Conservation (phyloP, 2,329 filamentous ascomycete species). For the Pseudocercospora cruenta region DNA sequence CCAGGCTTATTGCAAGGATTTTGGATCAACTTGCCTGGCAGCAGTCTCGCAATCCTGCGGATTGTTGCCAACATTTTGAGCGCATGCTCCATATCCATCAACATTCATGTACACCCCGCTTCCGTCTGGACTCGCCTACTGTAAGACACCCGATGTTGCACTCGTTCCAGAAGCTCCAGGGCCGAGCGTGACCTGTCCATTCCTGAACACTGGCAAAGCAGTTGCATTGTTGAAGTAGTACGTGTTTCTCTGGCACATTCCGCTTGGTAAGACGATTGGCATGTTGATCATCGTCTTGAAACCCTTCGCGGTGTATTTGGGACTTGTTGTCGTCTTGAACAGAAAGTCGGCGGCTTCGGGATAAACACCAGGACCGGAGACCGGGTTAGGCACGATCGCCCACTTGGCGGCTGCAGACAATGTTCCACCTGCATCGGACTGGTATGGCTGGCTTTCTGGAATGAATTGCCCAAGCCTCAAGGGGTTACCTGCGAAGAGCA, state of each 20-base stretch:
- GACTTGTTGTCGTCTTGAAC: constrained; percentile 16
- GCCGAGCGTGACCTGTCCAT: constrained; percentile 31
- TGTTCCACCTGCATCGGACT: constrained; percentile 17
- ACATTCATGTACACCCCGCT: constrained; percentile 26
- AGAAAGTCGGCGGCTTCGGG: constrained; percentile 28
- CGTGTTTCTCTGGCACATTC: constrained; percentile 30
- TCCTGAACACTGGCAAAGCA: constrained; percentile 20
- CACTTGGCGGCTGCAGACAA: constrained; percentile 25
- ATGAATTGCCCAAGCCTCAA: constrained; percentile 28
- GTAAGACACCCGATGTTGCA: constrained; percentile 18
- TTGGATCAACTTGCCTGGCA: constrained; percentile 23
- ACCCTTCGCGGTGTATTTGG: constrained; percentile 18
- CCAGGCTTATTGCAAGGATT: constrained; percentile 16
- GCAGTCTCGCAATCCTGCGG: constrained; percentile 31
- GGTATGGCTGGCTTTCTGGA: constrained; percentile 24
- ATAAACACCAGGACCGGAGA: constrained; percentile 31
- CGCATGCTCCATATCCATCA: constrained; percentile 30
- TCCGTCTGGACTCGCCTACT: constrained; percentile 28
- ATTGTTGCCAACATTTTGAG: constrained; percentile 31
- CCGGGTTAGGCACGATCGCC: constrained; percentile 27
- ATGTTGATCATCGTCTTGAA: constrained; percentile 31
- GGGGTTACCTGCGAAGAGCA: constrained; percentile 27
- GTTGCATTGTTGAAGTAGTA: constrained; percentile 34
- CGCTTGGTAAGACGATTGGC: constrained; percentile 23
- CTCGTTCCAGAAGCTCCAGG: constrained; percentile 26